These are phyloP conservation scores for Phoma sp. DNA, from an alignment of 2,329 filamentous ascomycete species.

Conservation along the genomic window DNA sequence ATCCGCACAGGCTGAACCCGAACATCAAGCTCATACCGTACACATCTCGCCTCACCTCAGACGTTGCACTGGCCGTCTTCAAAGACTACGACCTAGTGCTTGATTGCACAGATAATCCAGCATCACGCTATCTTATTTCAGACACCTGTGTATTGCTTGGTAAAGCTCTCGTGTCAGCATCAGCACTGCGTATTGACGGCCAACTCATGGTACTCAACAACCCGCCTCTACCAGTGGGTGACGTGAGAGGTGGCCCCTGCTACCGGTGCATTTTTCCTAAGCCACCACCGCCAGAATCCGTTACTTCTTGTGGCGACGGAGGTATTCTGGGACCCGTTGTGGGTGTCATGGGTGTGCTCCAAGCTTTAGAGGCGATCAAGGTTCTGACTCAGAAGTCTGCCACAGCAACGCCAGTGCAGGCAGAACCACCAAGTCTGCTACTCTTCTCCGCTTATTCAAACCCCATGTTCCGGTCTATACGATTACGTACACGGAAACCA, in stretches of 20 bases:
- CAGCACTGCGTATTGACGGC: constrained; percentile 85
- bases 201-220: constrained; percentile 89
- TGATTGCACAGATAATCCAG: constrained; percentile 94
- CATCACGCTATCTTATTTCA: constrained; percentile 89
- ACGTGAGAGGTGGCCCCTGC: constrained; percentile 74
- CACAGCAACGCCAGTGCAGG: constrained; percentile 12
- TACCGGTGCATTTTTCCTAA: constrained; percentile 92
- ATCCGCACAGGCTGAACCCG: constrained; percentile 70
- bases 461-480: constrained; percentile 73
- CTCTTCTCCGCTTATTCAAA: constrained; percentile 63
- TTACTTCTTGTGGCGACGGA: constrained; percentile 88
- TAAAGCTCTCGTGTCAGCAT: constrained; percentile 86
- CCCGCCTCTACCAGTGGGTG: constrained; percentile 68
- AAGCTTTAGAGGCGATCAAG: constrained; percentile 88
- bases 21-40: constrained; percentile 69
- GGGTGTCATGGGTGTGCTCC: constrained; percentile 88
- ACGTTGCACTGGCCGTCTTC: constrained; percentile 72
- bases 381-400: constrained; percentile 62
- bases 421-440: constrained; percentile 52
- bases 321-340: constrained; percentile 93
- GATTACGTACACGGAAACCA: constrained; percentile 70
- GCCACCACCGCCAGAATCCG: constrained; percentile 81
- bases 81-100: constrained; percentile 80
- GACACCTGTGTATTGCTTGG: constrained; percentile 82
- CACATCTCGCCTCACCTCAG: constrained; percentile 68